A percentile compares a stretch with the other conserved stretches of the same genome.
These are phyloP conservation scores for Diaporthe sp. DNA, from an alignment of 2,329 filamentous ascomycete genomes.

Conservation along the genomic window DNA sequence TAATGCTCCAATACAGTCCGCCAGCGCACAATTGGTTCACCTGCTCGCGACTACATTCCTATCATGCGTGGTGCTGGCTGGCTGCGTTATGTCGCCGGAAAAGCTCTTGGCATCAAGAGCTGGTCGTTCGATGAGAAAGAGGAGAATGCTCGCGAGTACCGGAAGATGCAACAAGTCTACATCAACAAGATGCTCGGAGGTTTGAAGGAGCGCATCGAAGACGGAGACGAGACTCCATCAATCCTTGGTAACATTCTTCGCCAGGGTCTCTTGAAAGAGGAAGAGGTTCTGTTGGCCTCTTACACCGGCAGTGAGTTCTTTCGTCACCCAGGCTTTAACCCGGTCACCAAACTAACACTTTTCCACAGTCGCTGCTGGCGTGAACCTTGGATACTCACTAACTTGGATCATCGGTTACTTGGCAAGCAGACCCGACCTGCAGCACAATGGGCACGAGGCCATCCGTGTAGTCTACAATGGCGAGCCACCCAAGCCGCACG, in stretches of 20 bases:
- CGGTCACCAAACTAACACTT: background rate
- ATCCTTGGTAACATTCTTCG: background rate
- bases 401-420: conserved; percentile 6
- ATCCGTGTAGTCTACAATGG: background rate
- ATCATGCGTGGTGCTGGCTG: background rate
- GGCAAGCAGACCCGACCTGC: background rate
- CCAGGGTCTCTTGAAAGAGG: background rate
- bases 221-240: background rate
- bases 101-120: background rate
- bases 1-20: background rate
- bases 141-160: background rate
- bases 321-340: fast-evolving
- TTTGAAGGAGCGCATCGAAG: background rate
- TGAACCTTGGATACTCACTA: background rate
- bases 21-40: conserved; percentile 8
- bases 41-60: background rate
- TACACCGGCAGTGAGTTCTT: background rate
- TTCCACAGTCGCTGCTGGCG: background rate
- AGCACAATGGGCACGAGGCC: background rate
- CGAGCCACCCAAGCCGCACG: conserved; percentile 6
- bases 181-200: conserved; percentile 1
- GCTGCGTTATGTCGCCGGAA: background rate
- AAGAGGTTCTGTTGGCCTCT: background rate
- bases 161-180: background rate
- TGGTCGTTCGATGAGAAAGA: background rate